Base-by-base conservation (phyloP, 2,329 filamentous ascomycete species). In the Aspergillus floridensis region DNA sequence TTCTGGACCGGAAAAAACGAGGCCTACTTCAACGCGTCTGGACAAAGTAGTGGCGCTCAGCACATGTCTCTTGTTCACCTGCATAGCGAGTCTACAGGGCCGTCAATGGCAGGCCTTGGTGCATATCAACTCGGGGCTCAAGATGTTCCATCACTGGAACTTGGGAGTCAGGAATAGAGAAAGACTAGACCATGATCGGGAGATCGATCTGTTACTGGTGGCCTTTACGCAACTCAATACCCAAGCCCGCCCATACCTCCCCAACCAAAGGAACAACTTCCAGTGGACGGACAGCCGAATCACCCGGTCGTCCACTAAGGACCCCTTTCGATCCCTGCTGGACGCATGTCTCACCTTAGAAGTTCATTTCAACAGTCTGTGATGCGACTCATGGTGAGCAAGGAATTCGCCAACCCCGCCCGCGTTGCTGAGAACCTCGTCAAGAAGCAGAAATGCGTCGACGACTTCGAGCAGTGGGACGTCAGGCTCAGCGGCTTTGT, bases 71-170 rank as follows among this genome's bases (percentile, higher is more conserved):
- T 41, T 59, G 2, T 59, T 56, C 8, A 56, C 52, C 19, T 56
- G 52, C 14, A 47, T 56, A 21, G 31, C 32, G 14, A 59, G 52
- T 26, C 26, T 59, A 10, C 57, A 56, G 26, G 57, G 52, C 16
- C 46, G 44, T 11, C 49, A 32, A 44, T 32, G 11, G 26, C 57
- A 59, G 48, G 57, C 57, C 10, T 56, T 59, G n/a, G 24, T 59
- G 48, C 57, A 59, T 50, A 59, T 59, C 29, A 56, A 51, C 38
- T 41, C 49, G 4, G 57, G 57, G 7, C 22, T 56, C 8, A 59
- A 51, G 21, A 47, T 56, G 11, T 22, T 59, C 14, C 35, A 56
- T 14, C 48, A 59, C 11, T 59, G 57, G 57, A 29, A 49, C 1
- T n/a, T 58, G 29, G 38, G 19, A 21, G 22, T 31, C 26, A 21